Evolutionary conservation across 495 filamentous ascomycete genomes (phyloP), one percentile per base, ranked within the genome.

Genomic region (Penicillium coprophilum): DNA sequence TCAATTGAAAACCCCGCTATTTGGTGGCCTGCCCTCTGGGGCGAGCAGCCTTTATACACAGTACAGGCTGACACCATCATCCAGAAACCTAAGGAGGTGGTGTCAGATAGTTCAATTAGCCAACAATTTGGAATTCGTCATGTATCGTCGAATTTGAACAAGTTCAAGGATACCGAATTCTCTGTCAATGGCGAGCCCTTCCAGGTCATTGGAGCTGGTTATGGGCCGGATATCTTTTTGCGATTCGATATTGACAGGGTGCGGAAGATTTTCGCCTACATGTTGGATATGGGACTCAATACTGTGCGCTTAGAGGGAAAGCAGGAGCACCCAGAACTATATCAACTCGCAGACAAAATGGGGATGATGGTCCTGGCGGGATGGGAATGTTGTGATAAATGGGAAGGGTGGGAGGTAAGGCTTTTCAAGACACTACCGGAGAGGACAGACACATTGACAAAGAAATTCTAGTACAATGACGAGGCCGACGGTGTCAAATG

Each of bases 21-120:
- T 20, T 96, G 91, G 91, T 92, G 86, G 73, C 89, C 91, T 13
- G 72, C 81, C n/a, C 71, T 79, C 7, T 91, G 91, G 76, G 91
- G 91, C 27, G 67, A 80, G 49, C 90, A 92, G 58, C 85, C 86
- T 0, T 71, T 93, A 11, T 94, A 93, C 64, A 78, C 65, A 64
- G 45, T 83, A 68, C 50, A 69, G 4, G 49, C 82, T 6, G 72
- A 72, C 10, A 68, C 72, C 4, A 65, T 69, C 3, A 56, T 73
- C 3, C 57, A 70, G 19, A 58, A 67, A 17, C 51, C 36, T 6
- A 21, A 24, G 5, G 11, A 55, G 1, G 49, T 49, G 1, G 28
- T 76, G 8, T 86, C 84, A 0, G 84, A 87, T 54, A 59, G 40
- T 0, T 66, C 66, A 0, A 49, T 56, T 0, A 55, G 57, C 1